These are phyloP conservation scores for Quercus bicolor DNA, from an alignment of 306 rosid genomes.

Conservation along the genomic window DNA sequence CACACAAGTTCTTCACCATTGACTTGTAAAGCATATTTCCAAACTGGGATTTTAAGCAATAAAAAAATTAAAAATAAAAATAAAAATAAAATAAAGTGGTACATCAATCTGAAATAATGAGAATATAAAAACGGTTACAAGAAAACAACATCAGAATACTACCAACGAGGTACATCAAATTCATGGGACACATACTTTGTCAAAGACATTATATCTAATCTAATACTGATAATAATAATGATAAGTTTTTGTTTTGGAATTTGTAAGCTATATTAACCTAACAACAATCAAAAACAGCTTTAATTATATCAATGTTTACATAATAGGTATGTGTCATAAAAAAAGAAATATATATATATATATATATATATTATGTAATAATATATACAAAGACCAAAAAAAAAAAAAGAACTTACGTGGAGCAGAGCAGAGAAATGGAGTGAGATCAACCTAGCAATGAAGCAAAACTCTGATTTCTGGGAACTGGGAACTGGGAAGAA, in stretches of 20 bases:
- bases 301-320: too few relatives aligned
- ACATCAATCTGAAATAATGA: not conserved
- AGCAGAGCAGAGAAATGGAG: too few relatives aligned
- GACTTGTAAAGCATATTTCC: not conserved
- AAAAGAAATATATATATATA: too few relatives aligned
- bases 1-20: not conserved
- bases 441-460: too few relatives aligned
- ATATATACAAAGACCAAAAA: too few relatives aligned
- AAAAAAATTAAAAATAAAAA: not conserved
- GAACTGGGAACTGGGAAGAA: too few relatives aligned
- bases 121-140: not conserved
- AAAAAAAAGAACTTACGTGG: too few relatives aligned
- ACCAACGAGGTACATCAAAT: not conserved
- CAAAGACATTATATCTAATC: not conserved
- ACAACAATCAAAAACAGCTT: not conserved
- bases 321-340: too few relatives aligned
- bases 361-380: too few relatives aligned
- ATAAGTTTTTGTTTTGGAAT: not conserved
- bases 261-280: not conserved
- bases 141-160: not conserved
- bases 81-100: not conserved
- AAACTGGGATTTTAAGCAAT: not conserved
- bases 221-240: not conserved
- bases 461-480: too few relatives aligned
- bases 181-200: not conserved